Percentiles rank a stretch among this genome's conserved stretches.
Evolutionary conservation across 1,139 yeast genomes (phyloP).

Genomic region (Yamadazyma epiphylla): DNA sequence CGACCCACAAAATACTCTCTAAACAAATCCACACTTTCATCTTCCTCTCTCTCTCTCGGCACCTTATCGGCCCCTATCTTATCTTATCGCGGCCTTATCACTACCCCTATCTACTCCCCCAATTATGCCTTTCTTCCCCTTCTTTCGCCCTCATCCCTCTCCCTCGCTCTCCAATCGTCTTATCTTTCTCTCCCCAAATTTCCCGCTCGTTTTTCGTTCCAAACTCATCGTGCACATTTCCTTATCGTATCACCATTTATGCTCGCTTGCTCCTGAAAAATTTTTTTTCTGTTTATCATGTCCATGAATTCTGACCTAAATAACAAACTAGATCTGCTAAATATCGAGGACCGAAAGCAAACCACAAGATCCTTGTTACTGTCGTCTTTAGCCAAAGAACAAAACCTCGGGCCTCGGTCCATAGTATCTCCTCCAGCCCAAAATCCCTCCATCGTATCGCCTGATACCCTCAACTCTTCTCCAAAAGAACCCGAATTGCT

Average conservation of each 20-base stretch:
- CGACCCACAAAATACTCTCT: too few species aligned
- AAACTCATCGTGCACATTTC: background rate
- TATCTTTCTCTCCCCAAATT: background rate
- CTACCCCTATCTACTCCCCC: too few species aligned
- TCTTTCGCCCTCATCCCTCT: background rate
- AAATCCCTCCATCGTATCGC: background rate
- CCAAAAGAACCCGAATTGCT: constrained; percentile 49
- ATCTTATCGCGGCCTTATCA: constrained; percentile 4
- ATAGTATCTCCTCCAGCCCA: background rate
- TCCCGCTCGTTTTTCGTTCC: background rate
- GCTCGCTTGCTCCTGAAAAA: too few species aligned
- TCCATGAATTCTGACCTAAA: background rate
- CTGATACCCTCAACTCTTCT: constrained; percentile 22
- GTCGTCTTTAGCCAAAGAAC: background rate
- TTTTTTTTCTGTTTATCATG: background rate
- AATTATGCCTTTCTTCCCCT: too few species aligned
- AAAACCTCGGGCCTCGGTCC: constrained; percentile 3
- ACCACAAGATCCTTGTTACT: background rate
- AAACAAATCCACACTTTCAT: too few species aligned
- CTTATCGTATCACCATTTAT: background rate
- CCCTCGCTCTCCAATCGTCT: background rate
- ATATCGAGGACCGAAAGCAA: background rate
- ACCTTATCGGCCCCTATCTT: constrained; percentile 2
- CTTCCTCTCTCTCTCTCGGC: background rate
- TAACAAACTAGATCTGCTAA: background rate